Evolutionary conservation across 129 eudicot genomes (phyloP), one percentile per base, ranked within the genome.

Genomic region (Helichrysum umbraculigerum): DNA sequence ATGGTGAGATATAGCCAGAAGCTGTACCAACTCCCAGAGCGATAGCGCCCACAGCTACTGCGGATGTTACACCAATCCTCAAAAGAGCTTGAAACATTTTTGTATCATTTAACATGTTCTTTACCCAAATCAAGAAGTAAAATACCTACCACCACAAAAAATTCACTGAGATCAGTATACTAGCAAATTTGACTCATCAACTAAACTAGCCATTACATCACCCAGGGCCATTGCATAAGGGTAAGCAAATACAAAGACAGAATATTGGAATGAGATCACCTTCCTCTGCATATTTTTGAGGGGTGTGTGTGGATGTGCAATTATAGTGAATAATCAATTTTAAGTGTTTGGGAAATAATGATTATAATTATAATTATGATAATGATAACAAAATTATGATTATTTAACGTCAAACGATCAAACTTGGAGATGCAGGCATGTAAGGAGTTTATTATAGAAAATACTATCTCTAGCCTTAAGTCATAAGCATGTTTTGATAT

Each of bases 11-110:
- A 64, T 88, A 93, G 11, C 97, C 98, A 71, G 98, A 93, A 30
- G 97, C 98, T 78, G 94, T 90, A 71, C 98, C 98, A 61, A 93
- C 83, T 72, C 97, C 98, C 52, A 93, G 81, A 62, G 96, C 97
- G 78, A 93, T 72, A 76, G 87, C 88, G 65, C 92, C 97, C 52
- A 90, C 70, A 77, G 78, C 88, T 44, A 93, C 82, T 30, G 97
- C 89, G 25, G 81, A 81, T 29, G 97, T 86, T 63, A 93, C 96
- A 81, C 97, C 85, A 50, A 93, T 83, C 86, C 92, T 93, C 82
- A 93, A 76, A 73, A 93, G 88, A 39, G 92, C 85, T 81, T 93
- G 91, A 77, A 90, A 93, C 74, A 86, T 66, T 83, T 88, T 93
- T 56, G 86, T 78, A 66, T 90, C 96, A 59, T 88, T 82, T 68